Conservation (phyloP, 176 grass and related monocot genomes). For the Eremochloa ophiuroides region DNA sequence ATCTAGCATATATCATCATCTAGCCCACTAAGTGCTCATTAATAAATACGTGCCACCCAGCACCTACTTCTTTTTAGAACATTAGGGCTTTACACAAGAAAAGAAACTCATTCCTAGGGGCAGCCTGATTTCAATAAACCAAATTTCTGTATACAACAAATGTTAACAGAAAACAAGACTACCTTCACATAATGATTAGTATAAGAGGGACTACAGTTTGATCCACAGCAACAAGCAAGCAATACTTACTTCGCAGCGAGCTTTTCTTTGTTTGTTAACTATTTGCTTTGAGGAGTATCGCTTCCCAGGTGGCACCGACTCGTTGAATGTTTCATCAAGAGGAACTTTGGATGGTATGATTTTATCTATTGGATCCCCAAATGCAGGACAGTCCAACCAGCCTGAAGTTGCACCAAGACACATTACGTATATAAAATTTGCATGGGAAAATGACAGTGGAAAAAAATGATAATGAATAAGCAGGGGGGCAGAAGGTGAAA, state of each 20-base stretch:
- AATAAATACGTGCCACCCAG: background rate
- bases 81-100: background rate
- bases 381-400: conserved; percentile 86
- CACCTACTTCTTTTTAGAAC: background rate
- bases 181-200: background rate
- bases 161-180: background rate
- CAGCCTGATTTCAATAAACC: background rate
- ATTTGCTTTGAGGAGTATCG: conserved; percentile 94
- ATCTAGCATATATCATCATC: background rate
- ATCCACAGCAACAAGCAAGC: background rate
- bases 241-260: conserved; percentile 71
- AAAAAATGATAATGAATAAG: background rate
- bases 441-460: background rate
- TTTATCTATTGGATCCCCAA: conserved; percentile 87
- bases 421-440: background rate
- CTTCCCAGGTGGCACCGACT: conserved; percentile 71
- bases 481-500: background rate
- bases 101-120: background rate
- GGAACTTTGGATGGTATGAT: conserved; percentile 98
- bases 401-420: conserved; percentile 45
- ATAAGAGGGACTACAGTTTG: background rate
- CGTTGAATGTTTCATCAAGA: conserved; percentile 94
- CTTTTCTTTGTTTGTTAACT: conserved; percentile 83
- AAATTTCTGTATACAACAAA: background rate
- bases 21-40: background rate